These are phyloP conservation scores for Pleurotus tuoliensis DNA, from an alignment of 768 basidiomycete species.

Conservation along the genomic window DNA sequence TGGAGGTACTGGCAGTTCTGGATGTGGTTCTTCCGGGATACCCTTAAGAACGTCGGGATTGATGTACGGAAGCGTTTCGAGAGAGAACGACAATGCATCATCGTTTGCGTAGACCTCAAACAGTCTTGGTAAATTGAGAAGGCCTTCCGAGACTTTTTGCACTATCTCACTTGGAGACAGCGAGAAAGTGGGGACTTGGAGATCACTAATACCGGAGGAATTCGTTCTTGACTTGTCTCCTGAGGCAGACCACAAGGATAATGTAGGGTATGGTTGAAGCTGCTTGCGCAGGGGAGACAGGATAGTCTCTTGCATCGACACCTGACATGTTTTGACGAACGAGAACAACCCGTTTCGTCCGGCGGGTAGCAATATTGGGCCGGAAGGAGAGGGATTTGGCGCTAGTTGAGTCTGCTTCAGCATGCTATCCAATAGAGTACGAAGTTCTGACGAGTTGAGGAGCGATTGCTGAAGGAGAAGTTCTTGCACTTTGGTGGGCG, in stretches of 20 bases:
- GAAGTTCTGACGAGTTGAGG: conserved; percentile 78
- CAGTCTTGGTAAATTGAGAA: conserved; percentile 87
- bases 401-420: conserved; percentile 21
- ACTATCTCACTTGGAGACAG: conserved; percentile 87
- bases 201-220: conserved; percentile 40
- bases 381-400: conserved; percentile 13
- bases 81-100: conserved; percentile 83
- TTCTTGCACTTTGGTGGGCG: conserved; percentile 62
- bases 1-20: conserved; percentile 34
- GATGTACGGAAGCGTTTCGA: conserved; percentile 75
- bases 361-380: conserved; percentile 45
- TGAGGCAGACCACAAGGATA: conserved; percentile 60
- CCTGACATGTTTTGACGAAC: conserved; percentile 74
- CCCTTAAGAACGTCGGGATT: conserved; percentile 51
- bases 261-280: conserved; percentile 65
- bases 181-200: conserved; percentile 87
- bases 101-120: conserved; percentile 95
- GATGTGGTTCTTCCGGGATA: conserved; percentile 15
- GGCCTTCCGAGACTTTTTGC: conserved; percentile 87
- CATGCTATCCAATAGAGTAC: conserved; percentile 48
- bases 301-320: conserved; percentile 76
- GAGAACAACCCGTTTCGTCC: conserved; percentile 52
- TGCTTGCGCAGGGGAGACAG: conserved; percentile 77
- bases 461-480: conserved; percentile 79
- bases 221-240: conserved; percentile 44